These are phyloP conservation scores for Imleria badia DNA, from an alignment of 768 basidiomycete species.

Conservation along the genomic window DNA sequence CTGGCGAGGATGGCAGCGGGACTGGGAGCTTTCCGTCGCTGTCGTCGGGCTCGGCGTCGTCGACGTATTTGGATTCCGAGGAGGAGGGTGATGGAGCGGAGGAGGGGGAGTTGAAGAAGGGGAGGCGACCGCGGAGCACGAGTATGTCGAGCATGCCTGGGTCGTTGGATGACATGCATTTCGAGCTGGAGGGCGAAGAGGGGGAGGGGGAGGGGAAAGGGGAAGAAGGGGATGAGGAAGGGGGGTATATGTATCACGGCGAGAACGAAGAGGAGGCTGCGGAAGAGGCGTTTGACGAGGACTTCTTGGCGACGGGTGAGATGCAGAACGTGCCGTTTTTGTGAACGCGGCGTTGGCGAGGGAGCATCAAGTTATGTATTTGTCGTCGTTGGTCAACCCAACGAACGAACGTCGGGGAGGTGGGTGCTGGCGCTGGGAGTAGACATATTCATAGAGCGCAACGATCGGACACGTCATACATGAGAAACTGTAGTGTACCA, in stretches of 20 bases:
- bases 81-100: conserved; percentile 38
- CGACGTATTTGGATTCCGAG: conserved; percentile 52
- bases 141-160: conserved; percentile 89
- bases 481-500: not conserved
- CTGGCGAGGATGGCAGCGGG: conserved; percentile 16
- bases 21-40: conserved; percentile 49
- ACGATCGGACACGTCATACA: conserved; percentile 2
- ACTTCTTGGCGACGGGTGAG: conserved; percentile 76
- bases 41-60: conserved; percentile 53
- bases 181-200: conserved; percentile 55
- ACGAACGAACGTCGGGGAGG: not conserved
- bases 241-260: conserved; percentile 32
- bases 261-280: conserved; percentile 62
- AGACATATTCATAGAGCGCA: not conserved
- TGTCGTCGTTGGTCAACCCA: not conserved
- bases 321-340: conserved; percentile 78
- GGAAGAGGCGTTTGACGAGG: conserved; percentile 77
- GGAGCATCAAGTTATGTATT: not conserved
- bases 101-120: conserved; percentile 40
- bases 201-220: conserved; percentile 37
- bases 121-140: conserved; percentile 46
- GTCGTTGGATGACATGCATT: conserved; percentile 63
- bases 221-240: conserved; percentile 32
- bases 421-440: not conserved
- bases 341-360: conserved; percentile 27